Evolutionary conservation across 2,329 filamentous ascomycete genomes (phyloP).

Genomic region (Botryotinia narcissicola): DNA sequence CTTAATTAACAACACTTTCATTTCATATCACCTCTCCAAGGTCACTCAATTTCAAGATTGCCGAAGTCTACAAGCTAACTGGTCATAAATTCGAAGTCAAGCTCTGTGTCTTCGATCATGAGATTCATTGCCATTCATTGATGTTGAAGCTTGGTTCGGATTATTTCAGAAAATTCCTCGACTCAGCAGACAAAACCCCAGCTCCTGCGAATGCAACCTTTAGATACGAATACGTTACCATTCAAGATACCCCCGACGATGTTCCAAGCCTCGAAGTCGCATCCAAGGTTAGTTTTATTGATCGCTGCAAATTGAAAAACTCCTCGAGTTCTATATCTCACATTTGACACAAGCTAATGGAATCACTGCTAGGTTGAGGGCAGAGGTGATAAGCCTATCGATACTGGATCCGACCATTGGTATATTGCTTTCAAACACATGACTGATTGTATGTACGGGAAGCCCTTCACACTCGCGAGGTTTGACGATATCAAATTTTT

Average conservation of each 20-base stretch:
- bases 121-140: background rate
- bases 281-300: background rate
- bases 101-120: background rate
- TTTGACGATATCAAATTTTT: background rate
- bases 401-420: background rate
- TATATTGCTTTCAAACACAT: background rate
- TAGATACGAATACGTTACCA: background rate
- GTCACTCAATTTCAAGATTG: background rate
- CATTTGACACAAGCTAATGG: background rate
- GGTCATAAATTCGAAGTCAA: background rate
- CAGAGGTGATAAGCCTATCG: background rate
- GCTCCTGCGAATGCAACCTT: background rate
- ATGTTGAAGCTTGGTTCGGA: background rate
- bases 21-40: background rate
- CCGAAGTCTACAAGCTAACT: background rate
- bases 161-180: background rate
- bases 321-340: background rate
- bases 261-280: background rate
- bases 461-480: background rate
- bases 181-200: background rate
- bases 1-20: background rate
- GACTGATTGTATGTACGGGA: background rate
- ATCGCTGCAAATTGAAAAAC: background rate
- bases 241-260: background rate
- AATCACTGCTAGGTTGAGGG: background rate